These are phyloP conservation scores for Strobilomyces confusus DNA, from an alignment of 768 basidiomycete species.

Conservation along the genomic window DNA sequence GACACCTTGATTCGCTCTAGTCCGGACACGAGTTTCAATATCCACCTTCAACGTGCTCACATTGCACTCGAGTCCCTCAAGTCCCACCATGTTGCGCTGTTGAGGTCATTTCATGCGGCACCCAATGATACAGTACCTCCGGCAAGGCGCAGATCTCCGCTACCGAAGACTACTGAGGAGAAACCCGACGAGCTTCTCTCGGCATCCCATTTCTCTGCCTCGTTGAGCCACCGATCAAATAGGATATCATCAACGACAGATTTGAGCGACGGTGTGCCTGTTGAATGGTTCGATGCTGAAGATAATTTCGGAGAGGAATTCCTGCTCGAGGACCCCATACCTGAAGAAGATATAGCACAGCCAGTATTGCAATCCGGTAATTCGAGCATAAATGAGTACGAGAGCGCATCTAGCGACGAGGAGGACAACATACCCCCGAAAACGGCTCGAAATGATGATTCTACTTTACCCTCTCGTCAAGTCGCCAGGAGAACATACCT, in stretches of 20 bases:
- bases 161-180: slow-evolving; percentile 49
- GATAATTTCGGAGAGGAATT: slow-evolving; percentile 54
- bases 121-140: slow-evolving; percentile 27
- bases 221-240: slow-evolving; percentile 35
- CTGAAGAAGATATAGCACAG: slow-evolving; percentile 38
- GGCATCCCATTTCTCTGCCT: slow-evolving; percentile 20
- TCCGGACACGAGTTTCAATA: slow-evolving; percentile 16
- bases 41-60: slow-evolving; percentile 42
- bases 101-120: slow-evolving; percentile 39
- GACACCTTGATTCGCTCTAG: slow-evolving; percentile 16
- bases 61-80: slow-evolving; percentile 51
- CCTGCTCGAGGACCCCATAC: slow-evolving; percentile 46
- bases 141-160: slow-evolving; percentile 26
- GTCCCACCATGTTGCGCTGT: slow-evolving; percentile 52
- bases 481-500: slow-evolving; percentile 52
- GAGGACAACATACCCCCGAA: slow-evolving; percentile 26
- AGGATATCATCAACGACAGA: slow-evolving; percentile 48
- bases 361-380: slow-evolving; percentile 39
- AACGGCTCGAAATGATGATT: slow-evolving; percentile 3
- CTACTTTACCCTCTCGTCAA: slow-evolving; percentile 16
- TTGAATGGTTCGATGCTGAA: slow-evolving; percentile 77
- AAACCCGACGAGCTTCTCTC: slow-evolving; percentile 32
- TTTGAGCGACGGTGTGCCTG: slow-evolving; percentile 42
- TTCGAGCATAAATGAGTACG: slow-evolving; percentile 38
- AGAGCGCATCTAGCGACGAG: slow-evolving; percentile 46